Conservation (phyloP, 805 yeast genomes). For the Metschnikowia noctiluminum region DNA sequence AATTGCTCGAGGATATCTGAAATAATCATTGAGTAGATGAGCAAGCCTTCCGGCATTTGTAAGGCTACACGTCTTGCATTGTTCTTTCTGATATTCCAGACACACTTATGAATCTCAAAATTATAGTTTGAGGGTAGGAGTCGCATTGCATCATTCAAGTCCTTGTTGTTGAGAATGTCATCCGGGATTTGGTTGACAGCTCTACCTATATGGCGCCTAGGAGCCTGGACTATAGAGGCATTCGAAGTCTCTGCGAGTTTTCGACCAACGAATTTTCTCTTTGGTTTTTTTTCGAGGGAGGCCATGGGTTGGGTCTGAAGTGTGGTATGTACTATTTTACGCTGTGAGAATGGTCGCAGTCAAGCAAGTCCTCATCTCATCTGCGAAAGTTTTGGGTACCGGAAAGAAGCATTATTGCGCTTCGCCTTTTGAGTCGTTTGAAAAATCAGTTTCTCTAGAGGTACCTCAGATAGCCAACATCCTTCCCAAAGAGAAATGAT, state of each 20-base stretch:
- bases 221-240: conserved; percentile 11
- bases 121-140: conserved; percentile 88
- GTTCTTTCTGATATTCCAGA: conserved; percentile 82
- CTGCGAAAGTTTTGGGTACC: no score
- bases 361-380: no score
- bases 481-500: conserved; percentile 48
- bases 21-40: conserved; percentile 84
- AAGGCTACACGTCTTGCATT: conserved; percentile 81
- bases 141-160: conserved; percentile 77
- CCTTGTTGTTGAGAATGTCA: conserved; percentile 76
- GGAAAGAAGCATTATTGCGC: no score
- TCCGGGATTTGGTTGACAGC: conserved; percentile 84
- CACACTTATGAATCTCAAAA: conserved; percentile 92
- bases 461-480: no score
- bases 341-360: no score
- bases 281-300: conserved; percentile 26
- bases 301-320: neutral
- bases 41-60: conserved; percentile 96
- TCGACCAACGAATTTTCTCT: conserved; percentile 60
- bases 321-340: no score
- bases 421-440: neutral
- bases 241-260: conserved; percentile 4
- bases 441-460: no score
- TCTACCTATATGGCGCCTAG: conserved; percentile 43
- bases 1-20: conserved; percentile 92